phyloP scores from a whole-genome alignment of 2,329 filamentous ascomycete genomes.

The Neonectria coccinea region DNA sequence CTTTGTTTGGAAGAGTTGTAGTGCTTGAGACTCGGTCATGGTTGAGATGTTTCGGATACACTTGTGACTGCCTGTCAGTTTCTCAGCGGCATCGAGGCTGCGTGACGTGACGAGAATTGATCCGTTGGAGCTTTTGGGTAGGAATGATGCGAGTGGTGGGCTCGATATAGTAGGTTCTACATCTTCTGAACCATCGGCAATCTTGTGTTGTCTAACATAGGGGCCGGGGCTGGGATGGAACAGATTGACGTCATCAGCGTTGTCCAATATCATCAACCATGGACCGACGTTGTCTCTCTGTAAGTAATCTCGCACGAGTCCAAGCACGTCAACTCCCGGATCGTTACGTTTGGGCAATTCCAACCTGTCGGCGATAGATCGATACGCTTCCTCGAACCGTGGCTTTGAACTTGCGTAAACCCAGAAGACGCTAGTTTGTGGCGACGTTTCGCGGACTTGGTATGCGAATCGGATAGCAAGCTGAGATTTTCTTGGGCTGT shows the following conservation, averaged over 20 bases:
- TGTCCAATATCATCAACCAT: conserved; percentile 42
- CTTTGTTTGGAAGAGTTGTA: conserved; percentile 27
- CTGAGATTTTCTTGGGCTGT: conserved; percentile 40
- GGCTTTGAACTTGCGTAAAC: conserved; percentile 50
- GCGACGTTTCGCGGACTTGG: conserved; percentile 34
- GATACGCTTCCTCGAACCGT: conserved; percentile 51
- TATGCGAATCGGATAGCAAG: conserved; percentile 53
- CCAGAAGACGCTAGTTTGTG: conserved; percentile 53
- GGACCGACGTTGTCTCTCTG: conserved; percentile 34
- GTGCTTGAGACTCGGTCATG: conserved; percentile 31
- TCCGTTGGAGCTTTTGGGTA: conserved; percentile 32
- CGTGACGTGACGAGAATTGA: conserved; percentile 37
- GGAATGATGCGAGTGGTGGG: conserved; percentile 25
- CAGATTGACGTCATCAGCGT: conserved; percentile 30
- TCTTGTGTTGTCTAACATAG: no score
- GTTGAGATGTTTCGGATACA: conserved; percentile 17
- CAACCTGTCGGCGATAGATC: conserved; percentile 48
- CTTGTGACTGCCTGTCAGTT: conserved; percentile 15
- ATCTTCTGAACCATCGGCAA: no score
- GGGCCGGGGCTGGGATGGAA: conserved; percentile 4
- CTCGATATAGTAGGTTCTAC: not conserved
- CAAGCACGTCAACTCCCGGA: conserved; percentile 47
- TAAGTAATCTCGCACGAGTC: conserved; percentile 48
- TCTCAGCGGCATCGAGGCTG: conserved; percentile 20
- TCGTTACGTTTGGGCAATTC: conserved; percentile 47